Base-by-base conservation (phyloP, 2,329 filamentous ascomycete species). In the Ploettnerulaceae sp. region DNA sequence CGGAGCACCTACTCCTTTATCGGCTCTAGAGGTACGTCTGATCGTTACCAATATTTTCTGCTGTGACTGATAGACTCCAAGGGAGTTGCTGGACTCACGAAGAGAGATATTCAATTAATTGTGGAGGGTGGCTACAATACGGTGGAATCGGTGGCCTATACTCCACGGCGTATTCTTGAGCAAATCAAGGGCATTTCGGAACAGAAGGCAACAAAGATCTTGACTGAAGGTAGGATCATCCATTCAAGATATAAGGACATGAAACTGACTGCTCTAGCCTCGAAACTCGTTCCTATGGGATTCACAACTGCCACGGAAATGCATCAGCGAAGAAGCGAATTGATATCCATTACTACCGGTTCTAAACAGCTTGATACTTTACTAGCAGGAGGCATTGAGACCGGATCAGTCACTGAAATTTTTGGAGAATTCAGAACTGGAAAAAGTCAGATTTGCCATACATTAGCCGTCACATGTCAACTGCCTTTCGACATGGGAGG, bases 291-390 rank as follows among this genome's bases (percentile, higher is more conserved):
- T 0, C 93, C 93, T 0, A 95, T 98, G 90, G 93, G 93, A 32
- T 98, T 98, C 66, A 98, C 94, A 1, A 98, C 93, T 0, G 93
- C 93, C 3, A 98, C 93, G 0, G 94, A 98, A 69, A 98, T 98
- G 90, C 94, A 98, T 64, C 88, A 91, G 59, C 84, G 93, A 55
- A 82, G 94, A 66, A 96, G 89, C 67, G 93, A 97, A 68, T 79
- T 98, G 49, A 98, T 98, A 57, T 96, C 90, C 11, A 95, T 98
- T 57, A 96, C 93, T 3, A 98, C 93, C 3, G 93, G 94, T 48
- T 97, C 93, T 7, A 98, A 98, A 70, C 90, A 96, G 63, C 77
- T 98, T 7, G 93, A 98, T 64, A 97, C 93, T 11, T 74, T 98
- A 17, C 78, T 98, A 12, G 93, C 91, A 22, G 93, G 93, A 59